Conservation (phyloP, 108 stramenopile species). For the Skeletonema potamos region DNA sequence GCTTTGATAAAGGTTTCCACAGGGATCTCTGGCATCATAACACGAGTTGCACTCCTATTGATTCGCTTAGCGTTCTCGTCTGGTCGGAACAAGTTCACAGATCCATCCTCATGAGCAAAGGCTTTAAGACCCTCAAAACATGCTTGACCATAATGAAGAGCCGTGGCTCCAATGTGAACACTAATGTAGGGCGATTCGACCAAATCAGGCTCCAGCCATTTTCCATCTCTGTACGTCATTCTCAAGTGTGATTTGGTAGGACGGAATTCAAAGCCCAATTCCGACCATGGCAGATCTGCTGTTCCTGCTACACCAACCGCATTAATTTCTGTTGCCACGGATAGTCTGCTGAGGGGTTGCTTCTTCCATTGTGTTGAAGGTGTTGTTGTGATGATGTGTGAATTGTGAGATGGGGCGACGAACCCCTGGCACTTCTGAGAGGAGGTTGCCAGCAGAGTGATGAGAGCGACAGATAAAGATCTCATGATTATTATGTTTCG, state of each 20-base stretch:
- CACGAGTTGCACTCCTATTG: conserved; percentile 69
- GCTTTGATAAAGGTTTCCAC: conserved; percentile 91
- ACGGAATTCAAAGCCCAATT: conserved; percentile 95
- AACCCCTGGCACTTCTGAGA: conserved; percentile 10
- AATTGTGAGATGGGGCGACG: conserved; percentile 12
- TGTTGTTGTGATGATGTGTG: background rate
- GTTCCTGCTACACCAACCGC: conserved; percentile 66
- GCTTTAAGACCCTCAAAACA: conserved; percentile 99
- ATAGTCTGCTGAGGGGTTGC: conserved; percentile 9
- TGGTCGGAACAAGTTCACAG: conserved; percentile 94
- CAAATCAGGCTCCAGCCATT: conserved; percentile 74
- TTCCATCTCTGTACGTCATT: conserved; percentile 77
- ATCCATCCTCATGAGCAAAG: conserved; percentile 90
- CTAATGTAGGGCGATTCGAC: conserved; percentile 87
- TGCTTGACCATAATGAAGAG: conserved; percentile 97
- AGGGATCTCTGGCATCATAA: conserved; percentile 91
- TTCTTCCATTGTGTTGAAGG: background rate
- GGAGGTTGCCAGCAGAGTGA: conserved; percentile 13
- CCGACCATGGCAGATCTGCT: conserved; percentile 89
- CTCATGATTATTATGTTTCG: conserved; percentile 13
- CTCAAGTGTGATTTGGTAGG: conserved; percentile 89
- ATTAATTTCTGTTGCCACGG: conserved; percentile 15
- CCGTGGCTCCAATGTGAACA: conserved; percentile 96
- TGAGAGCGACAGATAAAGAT: conserved; percentile 16
- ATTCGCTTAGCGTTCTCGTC: conserved; percentile 93